Evolutionary conservation across 2,329 filamentous ascomycete species (phyloP), one percentile per base, ranked within the genome.

Genomic region (Atkinsonella hypoxylon): DNA sequence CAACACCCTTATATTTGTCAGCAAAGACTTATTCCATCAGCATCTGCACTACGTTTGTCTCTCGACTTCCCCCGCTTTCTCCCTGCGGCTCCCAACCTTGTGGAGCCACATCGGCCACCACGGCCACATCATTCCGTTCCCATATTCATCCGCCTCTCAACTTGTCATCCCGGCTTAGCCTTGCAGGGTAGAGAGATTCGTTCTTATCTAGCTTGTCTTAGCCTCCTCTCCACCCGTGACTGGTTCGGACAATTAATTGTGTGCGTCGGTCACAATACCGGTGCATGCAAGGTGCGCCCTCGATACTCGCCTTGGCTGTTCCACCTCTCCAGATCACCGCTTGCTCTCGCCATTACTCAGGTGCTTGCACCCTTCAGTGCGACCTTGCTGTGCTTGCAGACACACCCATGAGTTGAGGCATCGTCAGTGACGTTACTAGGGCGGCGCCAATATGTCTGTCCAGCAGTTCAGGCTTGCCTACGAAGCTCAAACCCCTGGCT

Each of bases 391-490:
- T 36, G 5, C 6, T 10, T 36, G 11, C 34, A 15, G 34, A 36
- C 34, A 36, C 34, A 15, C 34, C 34, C 34, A 2, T 36, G 34
- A 36, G 15, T 15, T 15, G 15, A 36, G 34, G 34, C 11, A 15
- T 15, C 13, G 11, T 15, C 15, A 36, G 11, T 12, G 15, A 36
- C 11, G 15, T 36, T 9, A 34, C 43, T 20, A 49, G 36, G 34
- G 6, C 47, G 22, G 34, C 49, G 32, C 47, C 34, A 40, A 17
- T n/a, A 52, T 54, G 51, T 53, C 53, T 43, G 39, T 31, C 38
- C 36, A 49, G 42, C 51, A 48, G 40, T 36, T 17, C 15, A 30
- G 36, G 36, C 42, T 43, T 32, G 31, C 32, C 17, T 40, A 49
- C 42, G 34, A 36, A 51, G 47, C 43, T 15, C 34, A 15, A 12